These are phyloP conservation scores for Venturia pyrina DNA, from an alignment of 2,329 filamentous ascomycete genomes.

Conservation along the genomic window DNA sequence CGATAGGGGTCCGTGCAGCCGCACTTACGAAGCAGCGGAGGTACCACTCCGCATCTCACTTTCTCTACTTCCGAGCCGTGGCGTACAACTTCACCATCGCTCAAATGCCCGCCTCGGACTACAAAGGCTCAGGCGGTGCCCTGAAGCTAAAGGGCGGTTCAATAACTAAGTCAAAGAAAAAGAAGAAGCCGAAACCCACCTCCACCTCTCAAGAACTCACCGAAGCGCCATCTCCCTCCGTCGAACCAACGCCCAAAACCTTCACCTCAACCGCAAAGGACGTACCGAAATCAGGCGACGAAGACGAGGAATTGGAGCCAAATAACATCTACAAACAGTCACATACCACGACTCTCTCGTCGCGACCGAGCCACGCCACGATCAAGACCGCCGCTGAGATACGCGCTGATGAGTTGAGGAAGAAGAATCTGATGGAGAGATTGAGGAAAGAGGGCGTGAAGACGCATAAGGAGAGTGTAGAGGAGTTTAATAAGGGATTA, in stretches of 20 bases:
- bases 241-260: constrained; percentile 14
- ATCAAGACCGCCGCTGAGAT: constrained; percentile 77
- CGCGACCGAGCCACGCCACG: constrained; percentile 18
- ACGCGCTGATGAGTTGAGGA: constrained; percentile 68
- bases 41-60: not conserved
- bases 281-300: not conserved
- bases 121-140: constrained; percentile 60
- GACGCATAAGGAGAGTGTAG: constrained; percentile 93
- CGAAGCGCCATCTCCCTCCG: constrained; percentile 6
- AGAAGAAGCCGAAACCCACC: constrained; percentile 42
- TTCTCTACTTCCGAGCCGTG: not conserved
- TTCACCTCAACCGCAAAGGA: constrained; percentile 9
- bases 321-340: constrained; percentile 1
- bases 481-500: constrained; percentile 89
- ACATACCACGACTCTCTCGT: constrained; percentile 15
- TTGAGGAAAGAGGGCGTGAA: constrained; percentile 79
- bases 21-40: too few relatives aligned
- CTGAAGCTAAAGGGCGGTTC: constrained; percentile 77
- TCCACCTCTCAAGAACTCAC: constrained; percentile 18
- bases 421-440: constrained; percentile 73
- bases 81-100: not conserved
- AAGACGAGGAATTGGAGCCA: not conserved
- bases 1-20: too few relatives aligned
- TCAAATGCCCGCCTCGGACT: constrained; percentile 65
- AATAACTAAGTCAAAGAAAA: constrained; percentile 55